A percentile compares a stretch with the other conserved stretches of the same genome.
phyloP scores from a whole-genome alignment of 2,329 filamentous ascomycete genomes.

The Colletotrichum tropicale region DNA sequence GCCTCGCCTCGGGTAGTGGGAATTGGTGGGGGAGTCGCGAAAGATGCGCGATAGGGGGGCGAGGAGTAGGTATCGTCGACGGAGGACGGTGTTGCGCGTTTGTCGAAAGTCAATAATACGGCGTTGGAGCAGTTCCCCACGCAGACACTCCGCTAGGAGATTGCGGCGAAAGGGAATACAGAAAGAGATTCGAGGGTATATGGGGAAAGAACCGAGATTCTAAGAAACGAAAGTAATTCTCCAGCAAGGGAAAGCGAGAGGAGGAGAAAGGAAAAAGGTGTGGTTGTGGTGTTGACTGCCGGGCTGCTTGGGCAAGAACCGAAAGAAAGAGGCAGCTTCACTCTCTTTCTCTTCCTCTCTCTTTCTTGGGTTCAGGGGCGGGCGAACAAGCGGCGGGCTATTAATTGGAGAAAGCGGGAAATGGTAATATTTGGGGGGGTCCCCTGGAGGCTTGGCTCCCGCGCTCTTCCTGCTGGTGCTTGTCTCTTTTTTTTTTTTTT shows the following conservation, averaged over 20 bases:
- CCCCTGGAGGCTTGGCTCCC: constrained; percentile 16
- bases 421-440: constrained; percentile 12
- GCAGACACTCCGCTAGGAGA: background rate
- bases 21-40: background rate
- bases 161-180: background rate
- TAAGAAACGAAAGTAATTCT: constrained; percentile 7
- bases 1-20: background rate
- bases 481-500: background rate
- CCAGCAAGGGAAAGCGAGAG: constrained; percentile 10
- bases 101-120: constrained; percentile 13
- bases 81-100: constrained; percentile 6
- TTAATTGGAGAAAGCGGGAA: constrained; percentile 20
- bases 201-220: background rate
- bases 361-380: constrained; percentile 15
- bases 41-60: background rate
- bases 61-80: background rate
- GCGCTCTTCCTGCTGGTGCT: background rate
- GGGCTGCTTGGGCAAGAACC: constrained; percentile 1
- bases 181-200: background rate
- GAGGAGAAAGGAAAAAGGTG: background rate
- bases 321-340: constrained; percentile 4
- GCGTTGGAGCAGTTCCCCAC: background rate
- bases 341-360: background rate
- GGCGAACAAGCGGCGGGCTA: constrained; percentile 12
- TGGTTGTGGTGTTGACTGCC: background rate